A percentile compares a stretch with the other conserved stretches of the same genome.
Conservation (phyloP, 2,329 filamentous ascomycete genomes). For the Colletotrichum horii region DNA sequence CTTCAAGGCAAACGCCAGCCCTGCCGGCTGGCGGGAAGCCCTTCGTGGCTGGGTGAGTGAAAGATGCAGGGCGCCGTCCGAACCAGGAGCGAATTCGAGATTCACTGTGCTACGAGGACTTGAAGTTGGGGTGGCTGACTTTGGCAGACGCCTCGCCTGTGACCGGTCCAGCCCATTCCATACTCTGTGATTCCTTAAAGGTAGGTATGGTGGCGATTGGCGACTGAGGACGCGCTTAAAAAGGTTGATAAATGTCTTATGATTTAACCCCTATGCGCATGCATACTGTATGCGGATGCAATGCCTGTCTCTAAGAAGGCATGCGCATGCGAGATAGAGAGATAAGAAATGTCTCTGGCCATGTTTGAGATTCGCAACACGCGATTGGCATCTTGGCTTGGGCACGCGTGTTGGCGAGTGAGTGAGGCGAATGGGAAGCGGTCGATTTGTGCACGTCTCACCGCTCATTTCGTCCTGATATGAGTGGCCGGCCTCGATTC, state of each 20-base stretch:
- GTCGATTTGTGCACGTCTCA: not conserved
- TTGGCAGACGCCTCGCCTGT: not conserved
- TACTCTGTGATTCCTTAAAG: not conserved
- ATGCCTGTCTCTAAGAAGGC: slow-evolving; percentile 4
- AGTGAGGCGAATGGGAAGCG: not conserved
- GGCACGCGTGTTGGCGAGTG: not conserved
- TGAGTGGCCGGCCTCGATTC: not conserved
- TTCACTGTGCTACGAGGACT: not conserved
- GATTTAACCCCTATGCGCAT: not conserved
- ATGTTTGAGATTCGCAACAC: not conserved
- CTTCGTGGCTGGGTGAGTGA: not conserved
- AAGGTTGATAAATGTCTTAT: not conserved
- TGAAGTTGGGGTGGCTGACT: not conserved
- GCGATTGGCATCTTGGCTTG: not conserved
- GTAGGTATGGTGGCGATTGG: not conserved
- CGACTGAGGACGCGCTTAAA: not conserved
- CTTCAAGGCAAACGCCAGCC: not conserved
- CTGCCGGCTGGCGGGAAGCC: not conserved
- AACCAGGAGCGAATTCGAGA: not conserved
- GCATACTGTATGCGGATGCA: not conserved
- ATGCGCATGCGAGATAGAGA: slow-evolving; percentile 11
- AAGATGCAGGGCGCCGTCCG: not conserved
- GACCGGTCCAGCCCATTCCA: not conserved
- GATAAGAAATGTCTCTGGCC: not conserved
- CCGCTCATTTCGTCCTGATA: slow-evolving; percentile 5